Base-by-base conservation (phyloP, 805 yeast species). In the Kodamaea laetipori region DNA sequence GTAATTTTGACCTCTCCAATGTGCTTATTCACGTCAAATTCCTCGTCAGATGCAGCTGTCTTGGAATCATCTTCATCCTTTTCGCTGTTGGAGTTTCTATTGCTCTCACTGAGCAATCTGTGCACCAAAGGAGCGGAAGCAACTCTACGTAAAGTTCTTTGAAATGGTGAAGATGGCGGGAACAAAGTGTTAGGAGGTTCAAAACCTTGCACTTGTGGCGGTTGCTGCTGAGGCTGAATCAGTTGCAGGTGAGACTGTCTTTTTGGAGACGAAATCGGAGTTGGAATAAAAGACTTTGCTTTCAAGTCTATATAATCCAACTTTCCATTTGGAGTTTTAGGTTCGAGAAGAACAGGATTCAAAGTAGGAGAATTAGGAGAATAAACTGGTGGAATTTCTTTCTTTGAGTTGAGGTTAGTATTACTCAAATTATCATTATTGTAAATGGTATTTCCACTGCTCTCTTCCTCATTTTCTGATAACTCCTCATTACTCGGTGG, bases 51-150 rank as follows among this genome's bases (percentile, higher is more conserved):
- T 7, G 19, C 9, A 8, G 24, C 6, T 21, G 8, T 8, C 8
- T 21, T 21, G 24, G 24, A 6, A 8, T 21, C 15, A 4, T 23
- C 37, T 5, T 53, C 77, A 8, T 43, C 45, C 19, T 53, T 47
- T n/a, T 39, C 41, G 10, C 42, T 32, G 30, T 39, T 39, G 32
- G 37, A 12, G 15, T 25, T 31, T 3, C 31, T 21, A 6, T 46
- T 38, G 35, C 32, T 55, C 48, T 57, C 69, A 45, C 53, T 54
- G 46, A 69, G 48, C n/a, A 67, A 45, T 4, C 69, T 46, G 47
- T 63, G 65, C 12, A 70, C 85, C 43, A 84, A 70, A 8, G 96
- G 96, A 1, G 94, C 95, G 0, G 96, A 87, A 0, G 95, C 90
- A 1, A 86, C 95, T 48, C 95, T 72, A 47, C 94, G 69, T 17